phyloP scores from a whole-genome alignment of 352 stramenopile species.

The Phytophthora constricta region DNA sequence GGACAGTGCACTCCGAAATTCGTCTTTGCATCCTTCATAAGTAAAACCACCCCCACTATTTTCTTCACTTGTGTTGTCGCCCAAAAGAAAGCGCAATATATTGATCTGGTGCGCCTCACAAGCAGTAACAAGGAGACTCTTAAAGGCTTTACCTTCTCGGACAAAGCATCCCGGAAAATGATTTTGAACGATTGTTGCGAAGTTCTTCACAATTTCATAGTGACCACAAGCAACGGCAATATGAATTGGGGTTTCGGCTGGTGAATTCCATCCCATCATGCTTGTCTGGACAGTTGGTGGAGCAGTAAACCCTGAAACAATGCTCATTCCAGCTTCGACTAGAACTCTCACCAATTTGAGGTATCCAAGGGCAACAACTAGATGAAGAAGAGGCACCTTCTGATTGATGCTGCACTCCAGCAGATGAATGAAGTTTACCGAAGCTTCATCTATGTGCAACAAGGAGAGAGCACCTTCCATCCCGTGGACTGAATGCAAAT shows the following conservation, averaged over 20 bases:
- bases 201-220: slow-evolving; percentile 48
- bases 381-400: slow-evolving; percentile 45
- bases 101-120: slow-evolving; percentile 42
- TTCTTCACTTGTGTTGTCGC: slow-evolving; percentile 16
- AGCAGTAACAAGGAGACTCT: slow-evolving; percentile 55
- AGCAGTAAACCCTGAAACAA: slow-evolving; percentile 27
- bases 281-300: not conserved
- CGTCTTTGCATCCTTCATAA: slow-evolving; percentile 36
- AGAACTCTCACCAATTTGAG: slow-evolving; percentile 41
- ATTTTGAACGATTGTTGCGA: slow-evolving; percentile 49
- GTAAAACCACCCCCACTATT: slow-evolving; percentile 47
- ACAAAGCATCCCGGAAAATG: slow-evolving; percentile 55
- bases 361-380: slow-evolving; percentile 47
- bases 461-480: not conserved
- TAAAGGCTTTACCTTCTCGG: slow-evolving; percentile 40
- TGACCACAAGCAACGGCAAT: slow-evolving; percentile 56
- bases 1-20: slow-evolving; percentile 51
- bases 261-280: slow-evolving; percentile 10
- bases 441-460: slow-evolving; percentile 11
- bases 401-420: slow-evolving; percentile 58
- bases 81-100: slow-evolving; percentile 53
- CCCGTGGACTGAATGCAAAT: not conserved
- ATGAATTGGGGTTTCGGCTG: slow-evolving; percentile 54
- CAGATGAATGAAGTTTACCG: slow-evolving; percentile 39
- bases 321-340: slow-evolving; percentile 52